Base-by-base conservation (phyloP, 2,329 filamentous ascomycete species). In the Penicillium sp. region DNA sequence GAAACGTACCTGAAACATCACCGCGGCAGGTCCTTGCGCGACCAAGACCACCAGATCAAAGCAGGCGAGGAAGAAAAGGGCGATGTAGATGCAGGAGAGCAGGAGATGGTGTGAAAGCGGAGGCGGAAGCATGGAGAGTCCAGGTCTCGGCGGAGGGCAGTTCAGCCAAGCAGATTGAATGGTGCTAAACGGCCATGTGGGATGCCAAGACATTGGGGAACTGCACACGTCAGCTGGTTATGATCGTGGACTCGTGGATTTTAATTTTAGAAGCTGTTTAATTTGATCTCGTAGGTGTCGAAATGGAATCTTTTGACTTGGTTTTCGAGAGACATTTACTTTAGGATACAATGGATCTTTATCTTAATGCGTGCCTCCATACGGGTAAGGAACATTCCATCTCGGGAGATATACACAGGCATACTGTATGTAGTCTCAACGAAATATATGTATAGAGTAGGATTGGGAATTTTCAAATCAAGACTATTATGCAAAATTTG, bases 1-100 rank as follows among this genome's bases (percentile, higher is more conserved):
- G 22, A 26, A 26, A 42, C 54, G 33, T 58, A 71, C 69, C 68
- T 70, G 69, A 68, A 71, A 71, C 68, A 71, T 71, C 62, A 62
- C 66, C 67, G 61, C 67, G 64, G 56, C 60, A 57, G 66, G 60
- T 68, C 65, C 62, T 30, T 61, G 56, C 64, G 66, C 58, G 57
- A 66, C 58, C 60, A 60, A 58, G 40, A 63, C 63, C 55, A 69
- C 60, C 56, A 61, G 61, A 49, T 63, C 40, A 62, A 61, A 42
- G 59, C 58, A 64, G 19, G 58, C 56, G 59, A 62, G 56, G 49
- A 53, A 22, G 44, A 66, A 35, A 4, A 35, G 56, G 50, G 56
- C 47, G 4, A 61, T 40, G 53, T 56, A 60, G 45, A 60, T 49
- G 33, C 59, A 30, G 35, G 61, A 22, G 40, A 59, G 47, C 28